Base-by-base conservation (phyloP, 352 stramenopile species). In the Pythium folliculosum region DNA sequence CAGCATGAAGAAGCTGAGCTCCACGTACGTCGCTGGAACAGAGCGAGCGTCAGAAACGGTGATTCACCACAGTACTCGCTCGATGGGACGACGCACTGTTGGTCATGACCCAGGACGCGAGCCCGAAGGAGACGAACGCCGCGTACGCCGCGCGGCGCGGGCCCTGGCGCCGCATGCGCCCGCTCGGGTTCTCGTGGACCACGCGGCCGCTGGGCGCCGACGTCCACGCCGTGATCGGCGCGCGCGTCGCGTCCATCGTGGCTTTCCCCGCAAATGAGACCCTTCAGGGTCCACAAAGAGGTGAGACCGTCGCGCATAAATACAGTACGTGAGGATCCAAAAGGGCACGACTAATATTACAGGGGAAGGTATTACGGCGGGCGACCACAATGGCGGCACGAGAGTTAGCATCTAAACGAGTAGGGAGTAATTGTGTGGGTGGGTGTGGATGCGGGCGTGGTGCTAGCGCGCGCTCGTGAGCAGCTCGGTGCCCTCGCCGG, bases 1-100 rank as follows among this genome's bases (percentile, higher is more conserved):
- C 14, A 77, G 82, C 62, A 90, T 66, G 48, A 88, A 85, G 27
- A 77, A 76, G 22, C 78, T 77, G 17, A 90, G 75, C 56, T 90
- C 80, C 35, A 90, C 70, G 58, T 90, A 90, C 12, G 81, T 84
- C 16, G 65, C 77, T 84, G 58, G 27, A 13, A 17, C 1, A 47
- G 13, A 9, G n/a, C 30, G 50, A 43, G 43, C 25, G 35, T 44
- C 14, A 48, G n/a, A 48, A 19, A 23, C 9, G 4, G 19, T 54
- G 22, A 51, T 37, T 44, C 5, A 16, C 17, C 48, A n/a, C 8
- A 53, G 48, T n/a, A 53, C 48, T 37, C 48, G 53, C 27, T 3
- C 1, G 51, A 1, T 7, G 6, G 6, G 10, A 7, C 1, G 1
- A 53, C 57, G 35, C 48, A 72, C 67, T 69, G 49, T 69, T 73